Evolutionary conservation across 2,329 filamentous ascomycete genomes (phyloP).

Genomic region (Penicillium griseofulvum): DNA sequence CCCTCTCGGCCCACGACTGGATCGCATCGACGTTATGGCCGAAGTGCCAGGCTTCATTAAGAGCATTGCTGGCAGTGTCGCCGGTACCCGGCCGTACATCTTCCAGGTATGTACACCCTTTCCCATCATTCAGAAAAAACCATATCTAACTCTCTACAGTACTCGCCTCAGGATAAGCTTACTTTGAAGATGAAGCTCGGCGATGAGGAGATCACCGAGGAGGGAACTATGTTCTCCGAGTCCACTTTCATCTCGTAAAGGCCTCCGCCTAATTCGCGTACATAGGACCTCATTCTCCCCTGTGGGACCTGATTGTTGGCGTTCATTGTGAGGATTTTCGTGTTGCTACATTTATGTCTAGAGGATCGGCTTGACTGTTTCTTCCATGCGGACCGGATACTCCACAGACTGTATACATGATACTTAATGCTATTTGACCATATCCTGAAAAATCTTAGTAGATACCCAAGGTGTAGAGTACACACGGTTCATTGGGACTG

Average conservation of each 20-base stretch:
- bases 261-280: slow-evolving; percentile 21
- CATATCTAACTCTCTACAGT: slow-evolving; percentile 51
- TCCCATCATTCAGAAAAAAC: not conserved
- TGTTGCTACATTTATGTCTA: slow-evolving; percentile 31
- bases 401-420: slow-evolving; percentile 29
- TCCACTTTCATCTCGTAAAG: slow-evolving; percentile 86
- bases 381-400: slow-evolving; percentile 19
- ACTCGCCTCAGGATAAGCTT: slow-evolving; percentile 62
- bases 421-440: slow-evolving; percentile 31
- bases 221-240: slow-evolving; percentile 79
- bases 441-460: slow-evolving; percentile 9
- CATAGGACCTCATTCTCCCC: slow-evolving; percentile 27
- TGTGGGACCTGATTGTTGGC: slow-evolving; percentile 23
- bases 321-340: slow-evolving; percentile 26
- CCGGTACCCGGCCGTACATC: slow-evolving; percentile 94
- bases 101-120: slow-evolving; percentile 68
- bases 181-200: slow-evolving; percentile 81
- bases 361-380: slow-evolving; percentile 21
- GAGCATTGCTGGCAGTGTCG: slow-evolving; percentile 81
- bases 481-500: not conserved
- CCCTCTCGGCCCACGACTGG: slow-evolving; percentile 65
- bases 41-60: slow-evolving; percentile 96
- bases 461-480: not conserved
- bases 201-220: slow-evolving; percentile 72
- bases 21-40: slow-evolving; percentile 92